A percentile compares a stretch with the other conserved stretches of the same genome.
Conservation (phyloP, 2,329 filamentous ascomycete species). For the Fusarium udum region DNA sequence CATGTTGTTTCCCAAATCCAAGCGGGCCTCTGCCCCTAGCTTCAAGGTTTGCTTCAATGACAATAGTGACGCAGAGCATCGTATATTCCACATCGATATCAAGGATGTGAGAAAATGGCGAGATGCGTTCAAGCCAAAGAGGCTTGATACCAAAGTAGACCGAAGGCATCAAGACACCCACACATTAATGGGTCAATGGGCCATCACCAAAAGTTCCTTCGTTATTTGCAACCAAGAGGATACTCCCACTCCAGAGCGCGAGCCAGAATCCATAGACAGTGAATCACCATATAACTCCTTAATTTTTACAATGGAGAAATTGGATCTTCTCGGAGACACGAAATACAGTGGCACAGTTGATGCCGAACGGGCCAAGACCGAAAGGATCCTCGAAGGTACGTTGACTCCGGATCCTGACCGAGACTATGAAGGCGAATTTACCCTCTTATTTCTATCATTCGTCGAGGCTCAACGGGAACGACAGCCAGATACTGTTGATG, state of each 20-base stretch:
- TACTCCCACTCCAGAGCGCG: neutral
- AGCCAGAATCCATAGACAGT: neutral
- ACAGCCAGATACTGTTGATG: neutral
- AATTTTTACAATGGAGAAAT: neutral
- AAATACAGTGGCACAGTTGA: neutral
- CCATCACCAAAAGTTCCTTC: neutral
- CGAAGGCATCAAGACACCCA: neutral
- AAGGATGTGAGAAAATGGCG: conserved; percentile 13
- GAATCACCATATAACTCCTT: neutral
- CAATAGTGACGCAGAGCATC: neutral
- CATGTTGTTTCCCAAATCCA: neutral
- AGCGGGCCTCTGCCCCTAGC: neutral
- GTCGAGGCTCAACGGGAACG: neutral
- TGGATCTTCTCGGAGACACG: neutral
- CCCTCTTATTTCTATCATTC: neutral
- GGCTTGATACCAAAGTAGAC: neutral
- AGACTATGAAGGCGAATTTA: conserved; percentile 5
- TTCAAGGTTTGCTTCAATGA: conserved; percentile 11
- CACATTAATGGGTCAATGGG: neutral
- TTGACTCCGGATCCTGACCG: conserved; percentile 1
- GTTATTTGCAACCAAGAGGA: neutral
- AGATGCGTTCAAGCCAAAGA: neutral
- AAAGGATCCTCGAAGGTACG: conserved; percentile 21
- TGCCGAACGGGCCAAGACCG: conserved; percentile 1
- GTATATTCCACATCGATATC: conserved; percentile 12